Percentiles rank a stretch among this genome's conserved stretches.
Conservation (phyloP, 1,139 yeast genomes). For the Debaryomyces psychrophilus region DNA sequence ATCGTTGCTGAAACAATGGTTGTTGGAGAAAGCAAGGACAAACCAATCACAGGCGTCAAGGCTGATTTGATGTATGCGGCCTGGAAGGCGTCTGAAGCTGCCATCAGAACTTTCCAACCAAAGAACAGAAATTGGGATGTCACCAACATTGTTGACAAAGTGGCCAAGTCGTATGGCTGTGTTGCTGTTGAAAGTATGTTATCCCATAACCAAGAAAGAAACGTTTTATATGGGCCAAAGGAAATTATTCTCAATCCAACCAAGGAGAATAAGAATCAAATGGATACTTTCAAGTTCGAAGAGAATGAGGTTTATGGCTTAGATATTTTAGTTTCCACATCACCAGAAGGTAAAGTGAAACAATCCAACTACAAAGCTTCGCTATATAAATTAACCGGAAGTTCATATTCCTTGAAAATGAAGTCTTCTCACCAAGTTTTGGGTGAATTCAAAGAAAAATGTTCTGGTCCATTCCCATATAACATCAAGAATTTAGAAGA, state of each 20-base stretch:
- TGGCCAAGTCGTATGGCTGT: conserved; percentile 63
- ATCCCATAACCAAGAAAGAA: conserved; percentile 70
- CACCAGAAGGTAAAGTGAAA: conserved; percentile 70
- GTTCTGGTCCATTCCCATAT: conserved; percentile 73
- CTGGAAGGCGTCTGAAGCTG: conserved; percentile 80
- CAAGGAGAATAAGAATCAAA: conserved; percentile 65
- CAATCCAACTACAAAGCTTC: conserved; percentile 65
- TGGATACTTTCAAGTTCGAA: conserved; percentile 68
- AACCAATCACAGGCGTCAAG: conserved; percentile 55
- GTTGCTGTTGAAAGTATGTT: conserved; percentile 78
- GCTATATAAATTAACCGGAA: conserved; percentile 73
- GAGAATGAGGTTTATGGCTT: conserved; percentile 81
- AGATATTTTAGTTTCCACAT: conserved; percentile 70
- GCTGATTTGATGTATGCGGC: conserved; percentile 77
- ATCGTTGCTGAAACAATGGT: conserved; percentile 71
- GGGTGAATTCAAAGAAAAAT: conserved; percentile 65
- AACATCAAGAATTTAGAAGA: conserved; percentile 68
- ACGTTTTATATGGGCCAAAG: conserved; percentile 74
- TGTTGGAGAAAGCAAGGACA: conserved; percentile 49
- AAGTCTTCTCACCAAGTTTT: conserved; percentile 71
- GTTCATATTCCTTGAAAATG: conserved; percentile 68
- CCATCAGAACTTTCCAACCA: conserved; percentile 68
- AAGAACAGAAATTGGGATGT: conserved; percentile 80
- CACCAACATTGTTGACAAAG: conserved; percentile 66
- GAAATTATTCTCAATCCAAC: conserved; percentile 77